Percentiles rank a stretch among this genome's conserved stretches.
Evolutionary conservation across 257 asterid species (phyloP).

Genomic region (Cinchona pubescens): DNA sequence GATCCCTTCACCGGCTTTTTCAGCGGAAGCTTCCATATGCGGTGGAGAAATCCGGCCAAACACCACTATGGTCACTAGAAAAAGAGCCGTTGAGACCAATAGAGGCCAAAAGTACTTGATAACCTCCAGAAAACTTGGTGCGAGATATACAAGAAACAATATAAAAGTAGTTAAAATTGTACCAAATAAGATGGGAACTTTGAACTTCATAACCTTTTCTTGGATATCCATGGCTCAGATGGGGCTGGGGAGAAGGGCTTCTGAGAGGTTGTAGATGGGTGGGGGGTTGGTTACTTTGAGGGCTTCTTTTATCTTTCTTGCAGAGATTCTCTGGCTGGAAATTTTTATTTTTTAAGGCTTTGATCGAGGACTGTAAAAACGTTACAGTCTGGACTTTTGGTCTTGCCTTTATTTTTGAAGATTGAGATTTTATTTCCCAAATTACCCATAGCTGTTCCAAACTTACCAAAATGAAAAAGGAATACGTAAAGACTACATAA

Average conservation of each 20-base stretch:
- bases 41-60: constrained; percentile 57
- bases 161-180: constrained; percentile 18
- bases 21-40: constrained; percentile 35
- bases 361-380: constrained; percentile 22
- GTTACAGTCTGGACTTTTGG: constrained; percentile 19
- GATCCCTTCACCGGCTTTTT: constrained; percentile 57
- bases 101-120: constrained; percentile 70
- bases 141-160: constrained; percentile 30
- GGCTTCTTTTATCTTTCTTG: constrained; percentile 26
- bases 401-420: constrained; percentile 22
- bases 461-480: neutral
- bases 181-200: constrained; percentile 40
- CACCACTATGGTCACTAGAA: constrained; percentile 49
- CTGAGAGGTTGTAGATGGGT: neutral
- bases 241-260: neutral
- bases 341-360: constrained; percentile 13
- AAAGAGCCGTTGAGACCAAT: constrained; percentile 60
- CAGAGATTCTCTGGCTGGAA: constrained; percentile 51
- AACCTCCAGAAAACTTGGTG: constrained; percentile 53
- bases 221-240: constrained; percentile 53
- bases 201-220: constrained; percentile 50
- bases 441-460: constrained; percentile 20
- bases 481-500: neutral
- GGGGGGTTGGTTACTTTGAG: neutral
- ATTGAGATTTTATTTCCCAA: constrained; percentile 17